A percentile compares a stretch with the other conserved stretches of the same genome.
phyloP scores from a whole-genome alignment of 2,329 filamentous ascomycete genomes.

The Metarhizium anisopliae region DNA sequence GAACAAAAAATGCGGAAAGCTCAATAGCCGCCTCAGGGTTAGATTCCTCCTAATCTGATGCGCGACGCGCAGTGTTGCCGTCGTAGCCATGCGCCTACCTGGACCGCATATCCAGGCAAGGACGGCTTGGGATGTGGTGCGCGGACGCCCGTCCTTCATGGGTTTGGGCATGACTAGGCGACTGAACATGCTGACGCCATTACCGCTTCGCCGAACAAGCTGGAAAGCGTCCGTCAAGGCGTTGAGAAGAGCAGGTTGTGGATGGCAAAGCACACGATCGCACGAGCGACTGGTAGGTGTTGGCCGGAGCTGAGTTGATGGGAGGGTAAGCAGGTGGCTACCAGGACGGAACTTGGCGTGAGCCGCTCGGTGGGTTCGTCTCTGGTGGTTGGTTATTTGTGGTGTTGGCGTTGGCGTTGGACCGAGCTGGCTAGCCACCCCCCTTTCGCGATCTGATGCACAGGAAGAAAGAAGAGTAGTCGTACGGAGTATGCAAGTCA shows the following conservation, averaged over 20 bases:
- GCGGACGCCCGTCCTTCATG: constrained; percentile 4
- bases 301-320: neutral
- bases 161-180: constrained; percentile 5
- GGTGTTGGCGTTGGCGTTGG: neutral
- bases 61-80: constrained; percentile 17
- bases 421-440: neutral
- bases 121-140: neutral
- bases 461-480: neutral
- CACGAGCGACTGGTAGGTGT: neutral
- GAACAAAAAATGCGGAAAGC: constrained; percentile 59
- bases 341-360: neutral
- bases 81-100: constrained; percentile 26
- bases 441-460: neutral
- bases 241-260: neutral
- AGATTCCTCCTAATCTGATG: constrained; percentile 32
- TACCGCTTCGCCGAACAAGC: constrained; percentile 8
- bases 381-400: neutral
- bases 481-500: neutral
- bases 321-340: neutral
- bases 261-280: neutral
- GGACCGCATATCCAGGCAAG: constrained; percentile 31
- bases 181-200: constrained; percentile 22
- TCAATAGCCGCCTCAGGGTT: constrained; percentile 42
- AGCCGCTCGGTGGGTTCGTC: neutral
- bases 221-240: neutral